Base-by-base conservation (phyloP, 179 eudicot species). In the Silene noctiflora region DNA sequence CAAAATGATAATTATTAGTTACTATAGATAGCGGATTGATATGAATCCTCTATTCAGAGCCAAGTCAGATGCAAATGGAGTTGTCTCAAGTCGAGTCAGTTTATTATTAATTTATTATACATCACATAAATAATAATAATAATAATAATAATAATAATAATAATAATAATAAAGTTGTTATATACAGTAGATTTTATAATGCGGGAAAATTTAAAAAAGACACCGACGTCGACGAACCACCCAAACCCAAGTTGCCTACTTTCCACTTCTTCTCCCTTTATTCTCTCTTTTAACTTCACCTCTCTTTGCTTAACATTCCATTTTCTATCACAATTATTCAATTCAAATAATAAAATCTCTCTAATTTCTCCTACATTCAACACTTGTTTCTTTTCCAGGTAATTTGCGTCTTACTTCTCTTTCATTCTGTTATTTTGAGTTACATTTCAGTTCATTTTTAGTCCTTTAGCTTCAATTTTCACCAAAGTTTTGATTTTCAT, bases 161-260 rank as follows among this genome's bases (percentile, higher is more conserved):
- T n/a, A n/a, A n/a, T 33, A 33, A 33, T 33, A 33, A 33, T 33
- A 3, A 0, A 35, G 4, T 29, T n/a, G n/a, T n/a, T n/a, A n/a
- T n/a, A n/a, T n/a, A n/a, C n/a, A 29, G 0, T 0, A 39, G 6
- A 39, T 39, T 39, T 39, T 7, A 39, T 39, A 39, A 35, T 55
- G 58, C 58, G 58, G n/a, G 17, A 51, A 12, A 16, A 12, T 51
- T 51, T 51, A 12, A 51, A 51, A 51, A 16, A 51, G 46, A 51
- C 58, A 51, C 56, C 61, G 70, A 80, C 82, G 82, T 86, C 87
- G 92, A 89, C 90, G 85, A 76, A 88, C 90, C 92, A 87, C 85
- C 91, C 91, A 81, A 81, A 84, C 48, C 39, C 39, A 31, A 75
- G 21, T 67, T 65, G 76, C 22, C 48, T n/a, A 75, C 42, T 29